Evolutionary conservation across 2,329 filamentous ascomycete genomes (phyloP).

Genomic region (Clarireedia sp.): DNA sequence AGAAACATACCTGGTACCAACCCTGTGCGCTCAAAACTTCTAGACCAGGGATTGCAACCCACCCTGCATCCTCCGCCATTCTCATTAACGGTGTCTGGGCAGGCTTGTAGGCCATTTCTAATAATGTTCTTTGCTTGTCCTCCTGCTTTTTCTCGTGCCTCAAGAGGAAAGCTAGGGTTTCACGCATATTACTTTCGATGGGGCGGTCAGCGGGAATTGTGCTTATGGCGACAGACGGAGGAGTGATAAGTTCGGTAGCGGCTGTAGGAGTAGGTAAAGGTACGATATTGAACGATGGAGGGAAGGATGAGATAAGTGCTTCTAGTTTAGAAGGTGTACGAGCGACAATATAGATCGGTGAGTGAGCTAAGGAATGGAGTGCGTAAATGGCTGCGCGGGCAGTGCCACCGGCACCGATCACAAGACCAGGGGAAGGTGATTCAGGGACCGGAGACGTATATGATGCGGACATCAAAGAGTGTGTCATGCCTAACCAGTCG

Average conservation of each 20-base stretch:
- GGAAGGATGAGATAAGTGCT: slow-evolving; percentile 64
- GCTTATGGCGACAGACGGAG: slow-evolving; percentile 69
- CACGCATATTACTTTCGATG: slow-evolving; percentile 63
- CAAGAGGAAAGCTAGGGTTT: slow-evolving; percentile 51
- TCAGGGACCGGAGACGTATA: slow-evolving; percentile 24
- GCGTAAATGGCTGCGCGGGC: slow-evolving; percentile 87
- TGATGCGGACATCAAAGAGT: slow-evolving; percentile 46
- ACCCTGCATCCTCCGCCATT: slow-evolving; percentile 68
- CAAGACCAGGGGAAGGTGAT: slow-evolving; percentile 53
- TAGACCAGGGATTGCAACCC: slow-evolving; percentile 77
- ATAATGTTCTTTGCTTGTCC: slow-evolving; percentile 47
- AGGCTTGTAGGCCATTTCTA: slow-evolving; percentile 98
- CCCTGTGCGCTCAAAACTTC: slow-evolving; percentile 87
- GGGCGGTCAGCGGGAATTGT: slow-evolving; percentile 86
- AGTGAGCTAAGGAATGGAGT: slow-evolving; percentile 73
- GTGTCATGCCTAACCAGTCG: slow-evolving; percentile 88
- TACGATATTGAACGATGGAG: slow-evolving; percentile 60
- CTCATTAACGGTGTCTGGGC: slow-evolving; percentile 76
- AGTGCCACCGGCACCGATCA: slow-evolving; percentile 88
- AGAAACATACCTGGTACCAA: slow-evolving; percentile 65
- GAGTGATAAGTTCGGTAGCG: slow-evolving; percentile 39
- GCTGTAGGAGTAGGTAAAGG: slow-evolving; percentile 49
- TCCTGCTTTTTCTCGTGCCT: slow-evolving; percentile 32
- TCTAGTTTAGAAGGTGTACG: slow-evolving; percentile 63
- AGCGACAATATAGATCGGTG: slow-evolving; percentile 80